Base-by-base conservation (phyloP, 805 yeast species). In the Dipodascopsis tothii region DNA sequence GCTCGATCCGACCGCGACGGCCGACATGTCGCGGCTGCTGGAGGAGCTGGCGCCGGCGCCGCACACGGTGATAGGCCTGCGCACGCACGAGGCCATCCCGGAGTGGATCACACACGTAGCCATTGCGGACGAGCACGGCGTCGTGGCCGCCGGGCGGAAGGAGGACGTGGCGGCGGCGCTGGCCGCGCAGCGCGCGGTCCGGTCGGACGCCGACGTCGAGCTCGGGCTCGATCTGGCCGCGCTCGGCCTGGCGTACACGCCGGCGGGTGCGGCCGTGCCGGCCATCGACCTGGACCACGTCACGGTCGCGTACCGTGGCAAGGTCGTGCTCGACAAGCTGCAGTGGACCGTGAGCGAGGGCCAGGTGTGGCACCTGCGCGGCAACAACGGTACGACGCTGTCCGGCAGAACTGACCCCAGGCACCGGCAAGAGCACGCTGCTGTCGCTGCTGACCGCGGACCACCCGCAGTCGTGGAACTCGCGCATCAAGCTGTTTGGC, bases 381-480 rank as follows among this genome's bases (percentile, higher is more conserved):
- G 98, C 2, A 75, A 78, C 45, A 90, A 92, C 54, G 98, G 98
- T 1, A 30, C 7, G 43, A 14, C 14, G 30, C 9, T 74, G 9
- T 25, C 30, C 30, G 30, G 14, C 11, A 25, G 9, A 9, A 25
- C 9, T 25, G 9, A 14, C 14, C 30, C 3, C 16, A 48, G 52
- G 52, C 4, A 38, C 94, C 0, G 98, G 98, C 0, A 90, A 90
- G 61, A 84, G 96, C 1, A 92, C 98, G 0, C 64, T 90, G 20
- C 63, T 92, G 14, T 77, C 96, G 2, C 61, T 92, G 37, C 70
- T 90, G 22, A 87, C 95, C 0, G 87, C 95, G 3, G 98, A 90
- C 56, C 98, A 90, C 60, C 98, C 98, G 1, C 96, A 90, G 63
- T 80, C 96, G 1, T 90, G 97, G 97, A 80, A 77, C 53, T 72